Conservation (phyloP, 495 filamentous ascomycete genomes). For the Aspergillus egyptiacus region DNA sequence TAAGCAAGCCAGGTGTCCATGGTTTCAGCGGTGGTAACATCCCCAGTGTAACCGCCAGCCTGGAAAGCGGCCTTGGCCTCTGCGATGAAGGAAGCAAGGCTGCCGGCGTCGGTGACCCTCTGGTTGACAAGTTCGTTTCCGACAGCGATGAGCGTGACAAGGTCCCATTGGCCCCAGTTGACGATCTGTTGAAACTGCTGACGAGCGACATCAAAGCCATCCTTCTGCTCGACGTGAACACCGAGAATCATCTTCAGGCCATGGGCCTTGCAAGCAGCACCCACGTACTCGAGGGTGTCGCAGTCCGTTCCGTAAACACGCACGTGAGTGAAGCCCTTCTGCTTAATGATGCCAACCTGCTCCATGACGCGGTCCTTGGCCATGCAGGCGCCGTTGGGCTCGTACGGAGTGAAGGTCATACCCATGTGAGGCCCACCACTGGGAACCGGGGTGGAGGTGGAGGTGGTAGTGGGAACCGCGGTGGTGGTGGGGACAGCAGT, state of each 20-base stretch:
- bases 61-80: slow-evolving; percentile 42
- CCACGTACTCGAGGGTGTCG: slow-evolving; percentile 67
- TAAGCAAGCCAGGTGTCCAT: slow-evolving; percentile 61
- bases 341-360: slow-evolving; percentile 63
- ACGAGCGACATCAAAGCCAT: slow-evolving; percentile 48
- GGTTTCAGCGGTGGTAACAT: slow-evolving; percentile 81
- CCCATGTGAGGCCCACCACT: slow-evolving; percentile 59
- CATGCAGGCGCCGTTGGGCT: slow-evolving; percentile 60
- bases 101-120: slow-evolving; percentile 50
- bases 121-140: slow-evolving; percentile 87
- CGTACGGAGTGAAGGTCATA: slow-evolving; percentile 91
- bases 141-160: slow-evolving; percentile 73
- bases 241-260: slow-evolving; percentile 77
- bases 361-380: slow-evolving; percentile 45
- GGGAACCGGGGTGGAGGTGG: slow-evolving; percentile 14
- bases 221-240: slow-evolving; percentile 67
- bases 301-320: slow-evolving; percentile 95
- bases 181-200: slow-evolving; percentile 68
- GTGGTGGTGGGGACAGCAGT: slow-evolving; percentile 18
- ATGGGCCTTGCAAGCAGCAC: slow-evolving; percentile 51
- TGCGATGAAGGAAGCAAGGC: slow-evolving; percentile 65
- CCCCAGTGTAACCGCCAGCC: slow-evolving; percentile 63
- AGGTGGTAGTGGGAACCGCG: slow-evolving; percentile 14
- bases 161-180: slow-evolving; percentile 65
- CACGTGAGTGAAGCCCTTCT: slow-evolving; percentile 70